Evolutionary conservation across 1,284 basidiomycete genomes (phyloP), one percentile per base, ranked within the genome.

Genomic region (Porodaedalea pini): DNA sequence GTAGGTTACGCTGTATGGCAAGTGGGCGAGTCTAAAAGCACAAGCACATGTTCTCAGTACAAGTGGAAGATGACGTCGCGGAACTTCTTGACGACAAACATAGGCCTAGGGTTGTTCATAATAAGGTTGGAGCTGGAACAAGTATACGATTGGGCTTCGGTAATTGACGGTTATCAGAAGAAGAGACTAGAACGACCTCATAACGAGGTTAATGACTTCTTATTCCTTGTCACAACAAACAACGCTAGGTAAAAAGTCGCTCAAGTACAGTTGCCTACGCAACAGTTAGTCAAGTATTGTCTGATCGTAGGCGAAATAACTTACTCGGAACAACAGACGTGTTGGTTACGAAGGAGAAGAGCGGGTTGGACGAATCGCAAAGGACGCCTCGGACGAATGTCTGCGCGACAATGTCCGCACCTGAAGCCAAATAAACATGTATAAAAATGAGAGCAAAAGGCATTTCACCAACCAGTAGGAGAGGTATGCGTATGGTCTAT

Each of bases 321-420:
- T 54, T 44, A 45, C 52, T 36, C 15, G 54, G 54, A 13, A 56
- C 54, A 36, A 49, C 54, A 8, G 29, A 15, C 21, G 27, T 48
- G 17, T 48, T 48, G 13, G 32, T 32, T 10, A 54, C 53, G 23
- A 34, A 45, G 5, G n/a, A 8, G 43, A 45, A 54, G 15, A 54
- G 41, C 13, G 53, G 53, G 45, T 54, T 54, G 41, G 45, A 48
- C 21, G 54, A 40, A 21, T 56, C 37, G 6, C 48, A 43, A 13
- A 52, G 41, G 2, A 63, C 27, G 5, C 61, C 62, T 21, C 58
- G 48, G 13, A 63, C 51, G 50, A 63, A 62, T 6, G 61, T 58
- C 10, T 56, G 54, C 15, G 58, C 61, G 10, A 63, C 61, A 21
- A 57, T 51, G 29, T 59, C 52, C 4, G 62, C 62, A 32, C 56